Percentiles rank a stretch among this genome's conserved stretches.
phyloP scores from a whole-genome alignment of 2,329 filamentous ascomycete genomes.

The Venturia effusa region DNA sequence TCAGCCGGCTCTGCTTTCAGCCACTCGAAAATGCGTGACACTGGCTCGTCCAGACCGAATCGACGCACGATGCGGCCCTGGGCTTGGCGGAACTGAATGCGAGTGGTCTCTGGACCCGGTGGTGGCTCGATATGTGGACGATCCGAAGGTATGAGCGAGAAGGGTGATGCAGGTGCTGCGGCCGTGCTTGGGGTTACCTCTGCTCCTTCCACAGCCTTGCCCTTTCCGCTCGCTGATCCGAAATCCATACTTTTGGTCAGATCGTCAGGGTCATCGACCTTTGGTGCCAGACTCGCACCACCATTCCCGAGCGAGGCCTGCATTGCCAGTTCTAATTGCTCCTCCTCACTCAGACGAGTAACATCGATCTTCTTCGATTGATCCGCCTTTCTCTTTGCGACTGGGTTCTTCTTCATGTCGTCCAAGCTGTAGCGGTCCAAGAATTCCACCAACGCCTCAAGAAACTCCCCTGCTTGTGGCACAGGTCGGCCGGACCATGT shows the following conservation, averaged over 20 bases:
- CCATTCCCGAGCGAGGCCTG: slow-evolving; percentile 68
- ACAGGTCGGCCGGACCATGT: slow-evolving; percentile 82
- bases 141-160: slow-evolving; percentile 60
- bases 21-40: slow-evolving; percentile 88
- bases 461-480: slow-evolving; percentile 65
- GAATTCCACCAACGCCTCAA: slow-evolving; percentile 88
- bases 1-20: slow-evolving; percentile 80
- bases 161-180: slow-evolving; percentile 31
- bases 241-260: slow-evolving; percentile 58
- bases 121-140: slow-evolving; percentile 70
- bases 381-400: slow-evolving; percentile 66
- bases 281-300: slow-evolving; percentile 23
- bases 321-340: slow-evolving; percentile 91
- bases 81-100: slow-evolving; percentile 86
- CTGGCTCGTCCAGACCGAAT: slow-evolving; percentile 67
- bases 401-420: slow-evolving; percentile 81
- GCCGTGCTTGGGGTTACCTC: slow-evolving; percentile 16
- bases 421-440: slow-evolving; percentile 93
- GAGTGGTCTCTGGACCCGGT: slow-evolving; percentile 60
- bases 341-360: slow-evolving; percentile 86
- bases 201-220: slow-evolving; percentile 26
- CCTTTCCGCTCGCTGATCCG: slow-evolving; percentile 35
- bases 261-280: slow-evolving; percentile 72
- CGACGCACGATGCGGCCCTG: slow-evolving; percentile 75
- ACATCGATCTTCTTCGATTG: slow-evolving; percentile 61